Evolutionary conservation across 495 filamentous ascomycete species (phyloP).

Genomic region (Parathielavia appendiculata): DNA sequence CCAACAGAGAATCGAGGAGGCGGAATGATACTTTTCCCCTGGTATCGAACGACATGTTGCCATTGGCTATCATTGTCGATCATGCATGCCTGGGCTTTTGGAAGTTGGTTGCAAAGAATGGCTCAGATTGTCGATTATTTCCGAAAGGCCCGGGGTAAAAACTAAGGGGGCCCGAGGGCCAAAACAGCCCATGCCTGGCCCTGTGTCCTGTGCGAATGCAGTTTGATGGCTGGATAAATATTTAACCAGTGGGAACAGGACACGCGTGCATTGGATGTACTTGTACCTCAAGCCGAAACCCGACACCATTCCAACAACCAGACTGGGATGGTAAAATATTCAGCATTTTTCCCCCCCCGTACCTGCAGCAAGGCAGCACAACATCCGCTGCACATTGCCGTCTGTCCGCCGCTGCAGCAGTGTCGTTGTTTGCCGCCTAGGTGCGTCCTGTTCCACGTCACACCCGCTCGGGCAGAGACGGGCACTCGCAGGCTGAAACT

Average conservation of each 20-base stretch:
- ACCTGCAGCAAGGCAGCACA: not conserved
- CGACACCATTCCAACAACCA: too few species aligned
- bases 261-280: too few species aligned
- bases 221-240: constrained; percentile 3
- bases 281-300: too few species aligned
- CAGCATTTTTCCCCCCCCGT: not conserved
- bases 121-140: too few species aligned
- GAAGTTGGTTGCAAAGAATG: too few species aligned
- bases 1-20: not conserved
- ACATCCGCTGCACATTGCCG: not conserved
- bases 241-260: not conserved
- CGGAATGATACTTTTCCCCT: constrained; percentile 9
- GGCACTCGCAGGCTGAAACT: not conserved
- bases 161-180: too few species aligned
- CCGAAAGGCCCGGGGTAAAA: too few species aligned
- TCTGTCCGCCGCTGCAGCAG: not conserved
- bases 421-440: not conserved
- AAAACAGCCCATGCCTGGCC: too few species aligned
- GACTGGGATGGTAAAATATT: too few species aligned
- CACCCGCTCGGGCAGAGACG: not conserved
- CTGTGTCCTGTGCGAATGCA: too few species aligned
- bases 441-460: constrained; percentile 10
- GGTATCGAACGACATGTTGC: not conserved
- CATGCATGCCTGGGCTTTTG: too few species aligned
- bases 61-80: too few species aligned